These are phyloP conservation scores for Xerocomus amazonicus DNA, from an alignment of 1,284 basidiomycete species.

Conservation along the genomic window DNA sequence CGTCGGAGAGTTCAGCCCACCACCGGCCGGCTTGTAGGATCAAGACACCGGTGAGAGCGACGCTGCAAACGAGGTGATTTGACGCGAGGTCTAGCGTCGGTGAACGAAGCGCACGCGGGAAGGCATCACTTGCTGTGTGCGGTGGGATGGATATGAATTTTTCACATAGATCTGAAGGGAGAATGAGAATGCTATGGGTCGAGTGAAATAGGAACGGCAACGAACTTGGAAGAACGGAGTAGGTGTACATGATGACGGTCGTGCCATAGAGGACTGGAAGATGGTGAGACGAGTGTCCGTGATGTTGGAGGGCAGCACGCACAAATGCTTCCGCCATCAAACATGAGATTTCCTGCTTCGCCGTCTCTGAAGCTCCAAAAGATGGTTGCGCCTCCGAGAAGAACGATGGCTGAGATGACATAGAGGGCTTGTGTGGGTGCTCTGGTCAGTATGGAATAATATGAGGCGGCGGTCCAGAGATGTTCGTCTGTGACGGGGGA, in stretches of 20 bases:
- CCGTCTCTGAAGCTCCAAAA: conserved; percentile 75
- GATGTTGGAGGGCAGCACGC: conserved; percentile 25
- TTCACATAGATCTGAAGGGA: conserved; percentile 45
- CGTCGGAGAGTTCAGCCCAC: conserved; percentile 71
- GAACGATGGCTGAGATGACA: conserved; percentile 50
- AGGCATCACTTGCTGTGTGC: conserved; percentile 42
- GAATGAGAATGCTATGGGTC: conserved; percentile 1
- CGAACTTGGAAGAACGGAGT: conserved; percentile 73
- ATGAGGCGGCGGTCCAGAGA: conserved; percentile 73
- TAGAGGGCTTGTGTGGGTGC: conserved; percentile 54
- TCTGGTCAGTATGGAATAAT: conserved; percentile 72
- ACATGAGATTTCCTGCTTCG: conserved; percentile 79
- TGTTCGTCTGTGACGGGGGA: conserved; percentile 73
- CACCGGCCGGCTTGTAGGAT: conserved; percentile 74
- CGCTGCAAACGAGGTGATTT: conserved; percentile 76
- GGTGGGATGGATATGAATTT: conserved; percentile 55
- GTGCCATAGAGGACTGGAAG: conserved; percentile 66
- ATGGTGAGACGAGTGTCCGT: not conserved
- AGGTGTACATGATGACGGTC: conserved; percentile 63
- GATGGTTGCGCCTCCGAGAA: conserved; percentile 60
- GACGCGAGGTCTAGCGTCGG: conserved; percentile 74
- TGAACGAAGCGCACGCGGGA: conserved; percentile 53
- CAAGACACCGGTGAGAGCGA: conserved; percentile 76
- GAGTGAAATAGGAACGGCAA: conserved; percentile 18
- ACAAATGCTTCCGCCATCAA: conserved; percentile 83